phyloP scores from a whole-genome alignment of 2,329 filamentous ascomycete genomes.

The Arthroderma sp. region DNA sequence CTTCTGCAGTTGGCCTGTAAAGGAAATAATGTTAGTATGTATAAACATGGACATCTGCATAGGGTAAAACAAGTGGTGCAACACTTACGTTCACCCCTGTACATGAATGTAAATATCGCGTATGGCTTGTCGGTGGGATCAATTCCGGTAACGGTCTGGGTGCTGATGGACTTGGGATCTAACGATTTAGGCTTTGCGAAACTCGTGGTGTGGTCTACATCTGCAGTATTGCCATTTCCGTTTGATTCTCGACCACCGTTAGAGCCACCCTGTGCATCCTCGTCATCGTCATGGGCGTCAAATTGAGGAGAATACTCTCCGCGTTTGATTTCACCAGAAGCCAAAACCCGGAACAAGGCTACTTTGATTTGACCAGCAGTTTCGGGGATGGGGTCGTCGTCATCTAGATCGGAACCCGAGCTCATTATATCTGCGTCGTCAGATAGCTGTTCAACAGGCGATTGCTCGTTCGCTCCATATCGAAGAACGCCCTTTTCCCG shows the following conservation, averaged over 20 bases:
- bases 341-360: conserved; percentile 85
- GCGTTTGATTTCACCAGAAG: conserved; percentile 92
- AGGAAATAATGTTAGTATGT: not conserved
- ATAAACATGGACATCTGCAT: not conserved
- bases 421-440: conserved; percentile 54
- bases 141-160: conserved; percentile 96
- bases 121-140: conserved; percentile 94
- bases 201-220: conserved; percentile 92
- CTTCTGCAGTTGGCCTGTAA: conserved; percentile 78
- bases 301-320: conserved; percentile 98
- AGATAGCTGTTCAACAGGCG: conserved; percentile 60
- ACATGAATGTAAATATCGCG: conserved; percentile 95
- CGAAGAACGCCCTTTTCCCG: conserved; percentile 51
- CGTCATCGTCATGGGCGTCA: conserved; percentile 89
- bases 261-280: conserved; percentile 47
- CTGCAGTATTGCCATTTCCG: conserved; percentile 52
- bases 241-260: conserved; percentile 24
- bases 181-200: conserved; percentile 94
- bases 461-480: conserved; percentile 65
- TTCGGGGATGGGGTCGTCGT: conserved; percentile 71
- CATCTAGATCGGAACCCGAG: conserved; percentile 56
- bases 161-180: conserved; percentile 95
- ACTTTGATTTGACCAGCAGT: conserved; percentile 97
- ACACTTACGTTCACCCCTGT: conserved; percentile 78
- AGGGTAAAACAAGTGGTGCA: not conserved